Evolutionary conservation across 768 basidiomycete genomes (phyloP).

Genomic region (Tylopilus balloui): DNA sequence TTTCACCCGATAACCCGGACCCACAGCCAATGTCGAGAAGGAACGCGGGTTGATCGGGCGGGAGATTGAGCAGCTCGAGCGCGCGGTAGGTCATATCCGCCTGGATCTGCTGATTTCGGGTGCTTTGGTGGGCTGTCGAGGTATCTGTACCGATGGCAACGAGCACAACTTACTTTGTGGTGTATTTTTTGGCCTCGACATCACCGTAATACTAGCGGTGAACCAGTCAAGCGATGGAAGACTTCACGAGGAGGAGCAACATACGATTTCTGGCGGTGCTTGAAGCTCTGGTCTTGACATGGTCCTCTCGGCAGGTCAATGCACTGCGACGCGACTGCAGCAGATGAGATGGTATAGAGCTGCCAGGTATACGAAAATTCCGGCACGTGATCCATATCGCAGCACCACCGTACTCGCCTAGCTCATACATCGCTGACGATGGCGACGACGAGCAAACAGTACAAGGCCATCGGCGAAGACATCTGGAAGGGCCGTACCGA

Average conservation of each 20-base stretch:
- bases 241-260: not conserved
- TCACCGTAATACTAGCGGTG: constrained; percentile 88
- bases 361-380: not conserved
- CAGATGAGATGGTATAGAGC: not conserved
- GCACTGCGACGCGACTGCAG: not conserved
- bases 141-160: not conserved
- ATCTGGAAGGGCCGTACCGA: constrained; percentile 93
- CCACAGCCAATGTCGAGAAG: constrained; percentile 97
- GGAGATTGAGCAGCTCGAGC: constrained; percentile 82
- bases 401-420: not conserved
- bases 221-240: not conserved
- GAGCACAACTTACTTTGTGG: constrained; percentile 65
- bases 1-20: constrained; percentile 94
- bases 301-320: not conserved
- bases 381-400: constrained; percentile 24
- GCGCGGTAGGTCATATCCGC: constrained; percentile 97
- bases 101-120: constrained; percentile 95
- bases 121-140: constrained; percentile 44
- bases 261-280: constrained; percentile 88
- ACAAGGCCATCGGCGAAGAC: constrained; percentile 89
- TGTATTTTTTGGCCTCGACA: constrained; percentile 92
- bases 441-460: constrained; percentile 76
- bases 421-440: constrained; percentile 34
- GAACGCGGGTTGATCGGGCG: constrained; percentile 74
- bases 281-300: constrained; percentile 89